Percentiles rank a stretch among this genome's conserved stretches.
Evolutionary conservation across 225 moss, liverwort and hornwort genomes (phyloP).

Genomic region (Physcomitrellopsis africana): DNA sequence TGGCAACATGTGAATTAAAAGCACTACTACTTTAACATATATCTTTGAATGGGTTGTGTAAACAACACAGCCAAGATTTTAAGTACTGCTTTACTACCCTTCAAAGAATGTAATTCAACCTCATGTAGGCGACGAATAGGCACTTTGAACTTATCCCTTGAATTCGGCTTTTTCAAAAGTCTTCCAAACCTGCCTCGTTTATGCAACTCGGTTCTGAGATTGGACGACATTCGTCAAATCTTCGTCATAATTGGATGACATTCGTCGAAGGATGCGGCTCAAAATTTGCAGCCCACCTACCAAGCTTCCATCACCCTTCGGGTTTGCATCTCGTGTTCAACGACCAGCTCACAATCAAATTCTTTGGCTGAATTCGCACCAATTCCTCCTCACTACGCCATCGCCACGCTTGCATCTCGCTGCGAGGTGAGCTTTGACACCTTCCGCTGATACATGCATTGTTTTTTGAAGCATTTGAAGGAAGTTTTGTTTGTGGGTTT

Average conservation of each 20-base stretch:
- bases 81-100: too few species aligned
- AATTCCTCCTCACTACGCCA: conserved; percentile 12
- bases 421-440: background rate
- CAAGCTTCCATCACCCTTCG: background rate
- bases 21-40: too few species aligned
- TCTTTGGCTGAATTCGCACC: background rate
- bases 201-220: background rate
- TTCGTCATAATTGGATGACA: background rate
- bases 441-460: background rate
- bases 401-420: background rate
- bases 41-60: too few species aligned
- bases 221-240: background rate
- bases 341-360: background rate
- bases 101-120: too few species aligned
- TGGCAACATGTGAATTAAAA: too few species aligned
- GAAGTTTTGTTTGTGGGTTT: background rate
- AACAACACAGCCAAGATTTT: too few species aligned
- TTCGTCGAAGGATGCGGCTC: conserved; percentile 7
- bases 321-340: background rate
- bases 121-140: too few species aligned
- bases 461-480: background rate
- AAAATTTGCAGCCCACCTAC: background rate
- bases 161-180: too few species aligned
- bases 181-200: conserved; percentile 4
- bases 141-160: too few species aligned